Evolutionary conservation across 75 land plant genomes (phyloP).

Genomic region (Gnetum montanum): DNA sequence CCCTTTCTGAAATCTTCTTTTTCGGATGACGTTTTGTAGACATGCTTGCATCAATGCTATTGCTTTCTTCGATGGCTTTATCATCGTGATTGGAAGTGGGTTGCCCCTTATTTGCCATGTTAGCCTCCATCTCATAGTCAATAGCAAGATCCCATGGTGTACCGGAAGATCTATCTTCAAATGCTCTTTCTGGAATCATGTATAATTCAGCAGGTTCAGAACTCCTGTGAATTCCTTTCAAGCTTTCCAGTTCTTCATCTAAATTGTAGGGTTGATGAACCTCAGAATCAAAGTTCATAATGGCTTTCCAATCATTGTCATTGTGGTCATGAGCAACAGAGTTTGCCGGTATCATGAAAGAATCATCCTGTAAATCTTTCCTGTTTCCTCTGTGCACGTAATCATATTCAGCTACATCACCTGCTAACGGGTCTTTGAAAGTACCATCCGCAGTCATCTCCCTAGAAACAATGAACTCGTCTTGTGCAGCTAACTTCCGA

Average conservation of each 20-base stretch:
- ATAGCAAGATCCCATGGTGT: constrained; percentile 46
- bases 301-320: constrained; percentile 22
- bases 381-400: constrained; percentile 9
- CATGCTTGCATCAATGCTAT: constrained; percentile 14
- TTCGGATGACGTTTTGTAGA: constrained; percentile 22
- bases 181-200: constrained; percentile 49
- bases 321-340: constrained; percentile 15
- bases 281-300: constrained; percentile 48
- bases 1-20: constrained; percentile 43
- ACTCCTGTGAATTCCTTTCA: background rate
- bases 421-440: constrained; percentile 25
- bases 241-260: no score
- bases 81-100: background rate
- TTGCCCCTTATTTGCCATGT: constrained; percentile 6
- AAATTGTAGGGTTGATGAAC: no score
- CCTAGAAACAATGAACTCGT: constrained; percentile 39
- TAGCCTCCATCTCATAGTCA: constrained; percentile 60
- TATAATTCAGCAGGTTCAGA: constrained; percentile 61
- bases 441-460: constrained; percentile 8
- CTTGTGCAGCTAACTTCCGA: constrained; percentile 10
- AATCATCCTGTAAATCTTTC: constrained; percentile 37
- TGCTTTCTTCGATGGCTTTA: background rate
- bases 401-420: constrained; percentile 12
- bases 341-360: constrained; percentile 51
- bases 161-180: constrained; percentile 23